These are phyloP conservation scores for Cenchrus fungigraminus DNA, from an alignment of 176 grass and related monocot species.

Conservation along the genomic window DNA sequence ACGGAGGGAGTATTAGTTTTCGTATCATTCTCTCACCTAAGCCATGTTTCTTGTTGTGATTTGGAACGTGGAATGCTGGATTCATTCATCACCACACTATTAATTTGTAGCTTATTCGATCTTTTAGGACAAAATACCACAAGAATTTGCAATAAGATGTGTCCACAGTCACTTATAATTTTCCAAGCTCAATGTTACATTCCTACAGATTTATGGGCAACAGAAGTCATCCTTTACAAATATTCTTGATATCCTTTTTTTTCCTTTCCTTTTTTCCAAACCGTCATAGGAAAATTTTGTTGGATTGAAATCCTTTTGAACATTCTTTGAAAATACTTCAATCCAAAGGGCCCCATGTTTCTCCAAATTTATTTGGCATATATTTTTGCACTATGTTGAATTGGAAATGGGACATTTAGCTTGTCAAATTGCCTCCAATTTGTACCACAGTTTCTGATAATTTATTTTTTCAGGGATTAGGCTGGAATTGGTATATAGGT, in stretches of 20 bases:
- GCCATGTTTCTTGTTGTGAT: conserved; percentile 3
- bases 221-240: background rate
- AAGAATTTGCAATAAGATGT: background rate
- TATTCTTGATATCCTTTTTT: background rate
- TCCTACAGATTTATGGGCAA: background rate
- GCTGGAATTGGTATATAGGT: conserved; percentile 16
- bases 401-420: conserved; percentile 3
- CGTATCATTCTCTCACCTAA: conserved; percentile 10
- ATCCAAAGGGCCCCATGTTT: background rate
- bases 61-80: background rate
- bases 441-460: background rate
- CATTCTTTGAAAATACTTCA: background rate
- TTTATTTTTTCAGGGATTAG: conserved; percentile 3
- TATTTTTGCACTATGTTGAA: conserved; percentile 7
- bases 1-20: background rate
- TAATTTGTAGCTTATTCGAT: background rate
- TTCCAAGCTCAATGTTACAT: background rate
- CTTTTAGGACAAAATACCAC: background rate
- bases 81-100: background rate
- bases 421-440: background rate
- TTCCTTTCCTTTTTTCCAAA: background rate
- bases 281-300: background rate
- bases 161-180: background rate
- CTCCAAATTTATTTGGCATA: conserved; percentile 1
- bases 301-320: background rate